These are phyloP conservation scores for Eutrema heterophyllum DNA, from an alignment of 345 rosid genomes.

Conservation along the genomic window DNA sequence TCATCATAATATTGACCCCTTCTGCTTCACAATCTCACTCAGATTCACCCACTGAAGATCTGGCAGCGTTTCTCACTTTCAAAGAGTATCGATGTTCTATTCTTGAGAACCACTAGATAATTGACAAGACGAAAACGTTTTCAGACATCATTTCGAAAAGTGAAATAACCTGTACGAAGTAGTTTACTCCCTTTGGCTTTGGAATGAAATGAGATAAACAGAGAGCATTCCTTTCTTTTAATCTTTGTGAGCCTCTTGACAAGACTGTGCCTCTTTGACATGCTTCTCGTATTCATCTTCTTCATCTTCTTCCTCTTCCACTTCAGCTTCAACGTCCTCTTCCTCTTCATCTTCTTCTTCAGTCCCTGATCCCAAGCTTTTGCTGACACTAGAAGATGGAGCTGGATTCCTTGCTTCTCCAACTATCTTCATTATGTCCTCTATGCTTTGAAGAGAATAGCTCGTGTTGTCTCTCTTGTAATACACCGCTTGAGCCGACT, in stretches of 20 bases:
- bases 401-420: constrained; percentile 77
- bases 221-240: neutral
- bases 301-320: constrained; percentile 63
- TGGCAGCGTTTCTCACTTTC: neutral
- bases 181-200: constrained; percentile 10
- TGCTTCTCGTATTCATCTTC: constrained; percentile 33
- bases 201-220: neutral
- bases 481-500: constrained; percentile 64
- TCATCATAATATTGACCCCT: neutral
- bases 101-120: neutral
- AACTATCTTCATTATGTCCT: constrained; percentile 91
- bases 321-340: constrained; percentile 57
- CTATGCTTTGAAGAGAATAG: constrained; percentile 67
- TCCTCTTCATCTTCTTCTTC: constrained; percentile 55
- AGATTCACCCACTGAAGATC: neutral
- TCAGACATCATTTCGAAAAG: neutral
- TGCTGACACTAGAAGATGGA: constrained; percentile 45
- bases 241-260: constrained; percentile 20
- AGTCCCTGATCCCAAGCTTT: constrained; percentile 52
- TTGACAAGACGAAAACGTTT: constrained; percentile 6
- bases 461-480: constrained; percentile 67
- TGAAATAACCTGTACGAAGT: neutral
- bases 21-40: neutral
- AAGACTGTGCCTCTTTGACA: constrained; percentile 34
- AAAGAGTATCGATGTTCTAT: neutral